Evolutionary conservation across 2,329 filamentous ascomycete genomes (phyloP).

Genomic region (Achaetomium macrosporum): DNA sequence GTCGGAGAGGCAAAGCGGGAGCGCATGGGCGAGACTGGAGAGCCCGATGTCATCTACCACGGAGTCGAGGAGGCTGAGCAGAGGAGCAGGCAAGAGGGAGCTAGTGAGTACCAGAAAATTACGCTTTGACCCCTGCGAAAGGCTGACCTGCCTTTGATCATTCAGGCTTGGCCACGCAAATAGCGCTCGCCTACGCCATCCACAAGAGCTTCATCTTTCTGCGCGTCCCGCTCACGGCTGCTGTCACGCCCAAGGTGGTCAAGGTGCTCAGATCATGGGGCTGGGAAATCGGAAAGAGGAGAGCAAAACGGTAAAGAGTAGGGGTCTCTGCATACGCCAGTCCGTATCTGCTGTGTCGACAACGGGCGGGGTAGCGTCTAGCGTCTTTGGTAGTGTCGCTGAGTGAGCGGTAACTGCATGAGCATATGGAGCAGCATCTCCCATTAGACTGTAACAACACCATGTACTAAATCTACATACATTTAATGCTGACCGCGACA

Average conservation of each 20-base stretch:
- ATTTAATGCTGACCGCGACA: neutral
- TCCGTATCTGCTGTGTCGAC: neutral
- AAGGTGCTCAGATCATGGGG: constrained; percentile 82
- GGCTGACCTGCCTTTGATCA: constrained; percentile 15
- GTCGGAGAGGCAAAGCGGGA: constrained; percentile 37
- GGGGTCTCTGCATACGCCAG: neutral
- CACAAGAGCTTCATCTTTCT: constrained; percentile 98
- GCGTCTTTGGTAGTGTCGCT: constrained; percentile 6
- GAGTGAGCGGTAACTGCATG: constrained; percentile 7
- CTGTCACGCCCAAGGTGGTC: constrained; percentile 90
- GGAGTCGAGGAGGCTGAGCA: constrained; percentile 59
- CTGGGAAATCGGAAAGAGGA: constrained; percentile 81
- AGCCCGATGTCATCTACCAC: constrained; percentile 33
- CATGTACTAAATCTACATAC: constrained; percentile 8
- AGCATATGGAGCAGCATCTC: constrained; percentile 10
- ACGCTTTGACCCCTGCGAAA: neutral
- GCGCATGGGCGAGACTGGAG: constrained; percentile 5
- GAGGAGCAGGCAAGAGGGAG: constrained; percentile 53
- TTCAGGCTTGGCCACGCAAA: constrained; percentile 65
- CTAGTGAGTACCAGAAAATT: constrained; percentile 57
- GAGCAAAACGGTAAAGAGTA: constrained; percentile 15
- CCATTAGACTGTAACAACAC: constrained; percentile 18
- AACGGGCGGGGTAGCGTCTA: neutral
- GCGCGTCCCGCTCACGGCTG: constrained; percentile 86
- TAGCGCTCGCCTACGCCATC: constrained; percentile 90